Conservation (phyloP, 805 yeast species). For the Saturnispora silvae region DNA sequence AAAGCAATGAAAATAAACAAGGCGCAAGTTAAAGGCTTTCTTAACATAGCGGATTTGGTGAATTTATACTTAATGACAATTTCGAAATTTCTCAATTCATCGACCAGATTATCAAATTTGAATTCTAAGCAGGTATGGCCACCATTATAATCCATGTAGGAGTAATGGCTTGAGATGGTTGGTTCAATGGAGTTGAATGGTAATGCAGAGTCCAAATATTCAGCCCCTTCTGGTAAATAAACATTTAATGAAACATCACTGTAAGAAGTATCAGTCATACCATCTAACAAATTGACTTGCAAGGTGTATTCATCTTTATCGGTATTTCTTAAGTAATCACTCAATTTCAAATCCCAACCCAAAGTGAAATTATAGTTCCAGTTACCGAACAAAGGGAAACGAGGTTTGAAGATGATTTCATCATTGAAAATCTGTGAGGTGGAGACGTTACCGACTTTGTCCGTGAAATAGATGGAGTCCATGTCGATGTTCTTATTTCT, state of each 20-base stretch:
- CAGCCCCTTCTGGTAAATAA: conserved; percentile 83
- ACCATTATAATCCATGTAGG: conserved; percentile 60
- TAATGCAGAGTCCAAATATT: conserved; percentile 41
- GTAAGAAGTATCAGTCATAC: conserved; percentile 62
- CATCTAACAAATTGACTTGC: conserved; percentile 61
- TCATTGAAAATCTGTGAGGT: conserved; percentile 44
- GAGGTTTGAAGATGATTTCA: conserved; percentile 57
- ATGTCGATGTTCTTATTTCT: conserved; percentile 41
- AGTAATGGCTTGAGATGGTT: conserved; percentile 24
- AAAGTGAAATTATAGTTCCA: conserved; percentile 93
- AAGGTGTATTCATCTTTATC: conserved; percentile 41
- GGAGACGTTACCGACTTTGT: conserved; percentile 87
- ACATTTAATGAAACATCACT: conserved; percentile 46
- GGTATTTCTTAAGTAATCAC: conserved; percentile 38
- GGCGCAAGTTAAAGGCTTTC: conserved; percentile 60
- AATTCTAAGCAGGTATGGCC: conserved; percentile 74
- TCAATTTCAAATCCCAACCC: conserved; percentile 74
- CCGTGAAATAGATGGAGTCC: conserved; percentile 55
- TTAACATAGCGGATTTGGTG: conserved; percentile 38
- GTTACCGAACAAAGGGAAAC: conserved; percentile 93
- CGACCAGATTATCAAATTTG: conserved; percentile 51
- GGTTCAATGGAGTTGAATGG: conserved; percentile 36
- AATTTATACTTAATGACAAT: conserved; percentile 56
- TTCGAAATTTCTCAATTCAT: conserved; percentile 48
- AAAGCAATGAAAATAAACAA: conserved; percentile 52